Percentiles rank a stretch among this genome's conserved stretches.
Conservation (phyloP, 169 alveolate genomes). For the Cryptosporidium felis region DNA sequence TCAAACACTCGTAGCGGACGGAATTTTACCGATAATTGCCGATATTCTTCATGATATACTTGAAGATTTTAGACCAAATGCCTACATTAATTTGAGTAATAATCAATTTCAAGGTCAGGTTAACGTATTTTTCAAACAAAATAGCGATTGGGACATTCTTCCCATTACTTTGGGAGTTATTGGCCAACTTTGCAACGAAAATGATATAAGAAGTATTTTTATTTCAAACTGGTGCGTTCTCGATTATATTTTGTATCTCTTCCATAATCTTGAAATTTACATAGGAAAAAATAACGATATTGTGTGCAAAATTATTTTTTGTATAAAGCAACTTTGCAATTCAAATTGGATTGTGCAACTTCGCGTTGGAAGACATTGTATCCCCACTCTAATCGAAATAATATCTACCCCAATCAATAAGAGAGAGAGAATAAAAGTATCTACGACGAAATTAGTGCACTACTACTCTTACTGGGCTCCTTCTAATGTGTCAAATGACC, state of each 20-base stretch:
- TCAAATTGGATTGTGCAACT: conserved; percentile 53
- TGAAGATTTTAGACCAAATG: conserved; percentile 4
- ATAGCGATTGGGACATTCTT: conserved; percentile 39
- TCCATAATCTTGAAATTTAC: conserved; percentile 32
- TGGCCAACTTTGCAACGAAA: conserved; percentile 54
- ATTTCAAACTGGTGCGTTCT: conserved; percentile 61
- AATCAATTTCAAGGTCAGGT: background rate
- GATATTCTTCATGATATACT: conserved; percentile 38
- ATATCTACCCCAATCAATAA: conserved; percentile 25
- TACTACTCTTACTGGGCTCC: conserved; percentile 64
- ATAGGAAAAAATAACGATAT: conserved; percentile 15
- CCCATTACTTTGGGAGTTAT: conserved; percentile 30
- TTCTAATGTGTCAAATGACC: background rate
- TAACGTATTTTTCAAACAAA: background rate
- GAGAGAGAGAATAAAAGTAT: background rate
- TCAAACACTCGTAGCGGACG: conserved; percentile 22
- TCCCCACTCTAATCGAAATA: conserved; percentile 34
- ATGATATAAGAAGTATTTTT: conserved; percentile 11
- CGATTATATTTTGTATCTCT: conserved; percentile 20
- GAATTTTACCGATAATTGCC: conserved; percentile 33
- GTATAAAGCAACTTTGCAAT: conserved; percentile 33
- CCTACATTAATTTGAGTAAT: background rate
- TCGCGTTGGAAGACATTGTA: conserved; percentile 66
- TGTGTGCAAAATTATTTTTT: conserved; percentile 43
- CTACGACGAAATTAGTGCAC: conserved; percentile 1